Evolutionary conservation across 495 filamentous ascomycete species (phyloP).

Genomic region (Podospora conica): DNA sequence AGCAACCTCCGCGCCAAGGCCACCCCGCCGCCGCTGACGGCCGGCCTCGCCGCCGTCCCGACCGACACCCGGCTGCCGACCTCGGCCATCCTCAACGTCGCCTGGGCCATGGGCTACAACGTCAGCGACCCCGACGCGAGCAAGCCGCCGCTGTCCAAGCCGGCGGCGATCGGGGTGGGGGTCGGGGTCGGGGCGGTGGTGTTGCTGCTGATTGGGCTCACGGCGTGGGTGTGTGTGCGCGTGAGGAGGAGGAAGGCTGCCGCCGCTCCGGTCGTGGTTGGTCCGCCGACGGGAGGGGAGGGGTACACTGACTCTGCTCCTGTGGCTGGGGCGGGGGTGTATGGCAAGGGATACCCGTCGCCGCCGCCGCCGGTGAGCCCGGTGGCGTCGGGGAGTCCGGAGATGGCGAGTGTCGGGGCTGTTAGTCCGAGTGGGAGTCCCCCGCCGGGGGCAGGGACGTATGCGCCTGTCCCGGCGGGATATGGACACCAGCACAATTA

Average conservation of each 20-base stretch:
- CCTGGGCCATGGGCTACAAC: slow-evolving; percentile 23
- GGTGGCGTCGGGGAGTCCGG: neutral
- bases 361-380: neutral
- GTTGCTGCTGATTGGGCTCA: neutral
- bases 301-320: neutral
- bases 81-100: slow-evolving; percentile 22
- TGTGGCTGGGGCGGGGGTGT: neutral
- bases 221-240: slow-evolving; percentile 5
- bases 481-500: neutral
- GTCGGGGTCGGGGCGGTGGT: slow-evolving; percentile 10
- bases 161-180: slow-evolving; percentile 18
- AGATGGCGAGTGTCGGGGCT: neutral
- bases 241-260: slow-evolving; percentile 9
- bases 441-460: neutral
- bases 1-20: slow-evolving; percentile 10
- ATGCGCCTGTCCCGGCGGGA: neutral
- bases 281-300: neutral
- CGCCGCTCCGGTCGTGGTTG: neutral
- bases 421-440: neutral
- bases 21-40: slow-evolving; percentile 19
- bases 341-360: neutral
- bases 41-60: slow-evolving; percentile 14
- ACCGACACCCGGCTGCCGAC: slow-evolving; percentile 18
- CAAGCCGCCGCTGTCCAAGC: slow-evolving; percentile 9
- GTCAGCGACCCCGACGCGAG: neutral